phyloP scores from a whole-genome alignment of 345 rosid species.

The Citrus sp. region DNA sequence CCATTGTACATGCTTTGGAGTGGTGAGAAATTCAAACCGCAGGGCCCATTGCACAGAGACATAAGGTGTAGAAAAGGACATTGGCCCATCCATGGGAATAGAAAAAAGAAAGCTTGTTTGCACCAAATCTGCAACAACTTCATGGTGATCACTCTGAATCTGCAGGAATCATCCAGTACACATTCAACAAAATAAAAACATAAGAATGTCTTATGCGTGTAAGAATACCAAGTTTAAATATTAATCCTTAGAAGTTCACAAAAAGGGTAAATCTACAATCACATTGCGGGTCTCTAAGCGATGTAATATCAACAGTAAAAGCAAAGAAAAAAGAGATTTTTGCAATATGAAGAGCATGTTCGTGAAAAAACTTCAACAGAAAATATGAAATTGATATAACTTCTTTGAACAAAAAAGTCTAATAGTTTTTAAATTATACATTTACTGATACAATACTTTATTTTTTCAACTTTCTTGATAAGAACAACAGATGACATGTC shows the following conservation, averaged over 20 bases:
- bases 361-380: not conserved
- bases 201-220: not conserved
- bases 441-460: not conserved
- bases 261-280: not conserved
- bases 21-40: conserved; percentile 84
- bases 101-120: conserved; percentile 97
- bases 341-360: not conserved
- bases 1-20: conserved; percentile 78
- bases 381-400: not conserved
- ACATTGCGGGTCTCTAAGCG: not conserved
- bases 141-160: conserved; percentile 96
- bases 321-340: not conserved
- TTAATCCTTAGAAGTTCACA: not conserved
- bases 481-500: not conserved
- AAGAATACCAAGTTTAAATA: not conserved
- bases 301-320: not conserved
- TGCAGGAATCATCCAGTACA: conserved; percentile 28
- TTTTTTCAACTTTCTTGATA: not conserved
- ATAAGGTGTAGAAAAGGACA: conserved; percentile 83
- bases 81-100: conserved; percentile 93
- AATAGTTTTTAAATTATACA: not conserved
- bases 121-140: conserved; percentile 88
- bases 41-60: conserved; percentile 89
- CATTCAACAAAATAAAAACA: not conserved
- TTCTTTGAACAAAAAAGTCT: no score